These are phyloP conservation scores for Fragaria vesca DNA, from an alignment of 306 rosid genomes.

Conservation along the genomic window DNA sequence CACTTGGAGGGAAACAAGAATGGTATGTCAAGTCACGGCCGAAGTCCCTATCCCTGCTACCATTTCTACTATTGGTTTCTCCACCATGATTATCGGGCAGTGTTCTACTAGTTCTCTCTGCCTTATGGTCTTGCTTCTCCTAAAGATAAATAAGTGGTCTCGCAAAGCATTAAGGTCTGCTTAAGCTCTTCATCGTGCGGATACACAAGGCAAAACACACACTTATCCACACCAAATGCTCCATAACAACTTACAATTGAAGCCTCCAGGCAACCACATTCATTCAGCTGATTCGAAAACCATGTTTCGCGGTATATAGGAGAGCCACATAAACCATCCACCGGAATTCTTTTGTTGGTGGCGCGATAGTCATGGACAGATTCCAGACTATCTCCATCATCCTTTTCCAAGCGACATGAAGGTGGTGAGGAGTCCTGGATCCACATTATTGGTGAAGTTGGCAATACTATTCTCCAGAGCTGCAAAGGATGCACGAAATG, in stretches of 20 bases:
- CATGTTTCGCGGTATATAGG: not conserved
- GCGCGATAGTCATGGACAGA: too few species aligned
- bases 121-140: not conserved
- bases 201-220: not conserved
- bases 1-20: conserved; percentile 16
- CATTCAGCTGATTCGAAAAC: too few species aligned
- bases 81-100: not conserved
- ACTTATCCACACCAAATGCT: conserved; percentile 3
- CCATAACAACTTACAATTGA: not conserved
- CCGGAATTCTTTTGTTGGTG: too few species aligned
- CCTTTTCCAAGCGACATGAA: too few species aligned
- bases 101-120: not conserved
- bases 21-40: not conserved
- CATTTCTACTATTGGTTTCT: not conserved
- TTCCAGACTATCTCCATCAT: too few species aligned
- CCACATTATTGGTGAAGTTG: not conserved
- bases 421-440: not conserved
- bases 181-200: not conserved
- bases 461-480: not conserved
- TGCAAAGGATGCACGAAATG: conserved; percentile 12
- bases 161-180: not conserved
- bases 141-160: too few species aligned
- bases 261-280: not conserved
- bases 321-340: too few species aligned
- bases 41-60: not conserved